phyloP scores from a whole-genome alignment of 2,329 filamentous ascomycete genomes.

The Keithomyces neogunnii region DNA sequence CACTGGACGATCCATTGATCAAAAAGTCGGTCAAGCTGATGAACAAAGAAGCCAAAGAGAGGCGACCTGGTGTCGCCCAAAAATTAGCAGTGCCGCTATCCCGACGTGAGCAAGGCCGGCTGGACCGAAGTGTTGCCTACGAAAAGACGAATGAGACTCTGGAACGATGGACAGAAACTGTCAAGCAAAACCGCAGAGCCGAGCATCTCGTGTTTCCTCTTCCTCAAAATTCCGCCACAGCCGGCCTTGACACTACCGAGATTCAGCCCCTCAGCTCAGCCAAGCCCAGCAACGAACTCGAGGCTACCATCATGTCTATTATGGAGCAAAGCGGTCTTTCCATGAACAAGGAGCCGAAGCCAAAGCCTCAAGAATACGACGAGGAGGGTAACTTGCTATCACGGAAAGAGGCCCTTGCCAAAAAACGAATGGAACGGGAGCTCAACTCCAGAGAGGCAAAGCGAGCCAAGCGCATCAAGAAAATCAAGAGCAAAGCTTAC shows the following conservation, averaged over 20 bases:
- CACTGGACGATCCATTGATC: slow-evolving; percentile 64
- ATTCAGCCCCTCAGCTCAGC: slow-evolving; percentile 56
- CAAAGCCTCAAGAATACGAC: slow-evolving; percentile 54
- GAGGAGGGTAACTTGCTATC: slow-evolving; percentile 66
- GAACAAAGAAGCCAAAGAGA: slow-evolving; percentile 50
- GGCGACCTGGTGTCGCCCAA: slow-evolving; percentile 37
- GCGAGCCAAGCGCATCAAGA: slow-evolving; percentile 87
- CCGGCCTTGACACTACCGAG: slow-evolving; percentile 52
- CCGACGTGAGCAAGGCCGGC: slow-evolving; percentile 75
- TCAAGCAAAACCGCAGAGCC: slow-evolving; percentile 85
- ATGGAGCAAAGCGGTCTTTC: slow-evolving; percentile 80
- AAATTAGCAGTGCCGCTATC: slow-evolving; percentile 78
- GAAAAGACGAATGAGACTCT: slow-evolving; percentile 88
- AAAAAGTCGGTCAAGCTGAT: slow-evolving; percentile 74
- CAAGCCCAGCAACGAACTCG: slow-evolving; percentile 68
- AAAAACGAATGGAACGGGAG: slow-evolving; percentile 74
- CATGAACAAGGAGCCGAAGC: slow-evolving; percentile 34
- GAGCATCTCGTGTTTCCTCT: slow-evolving; percentile 88
- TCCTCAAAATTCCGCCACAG: slow-evolving; percentile 57
- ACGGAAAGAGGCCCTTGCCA: slow-evolving; percentile 59
- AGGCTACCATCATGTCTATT: slow-evolving; percentile 78
- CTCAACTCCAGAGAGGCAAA: slow-evolving; percentile 82
- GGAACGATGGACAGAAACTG: slow-evolving; percentile 86
- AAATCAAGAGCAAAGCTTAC: slow-evolving; percentile 97
- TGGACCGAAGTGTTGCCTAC: slow-evolving; percentile 76